A percentile compares a stretch with the other conserved stretches of the same genome.
Conservation (phyloP, 192 early-diverging fungal genomes). For the Radiomyces spectabilis region DNA sequence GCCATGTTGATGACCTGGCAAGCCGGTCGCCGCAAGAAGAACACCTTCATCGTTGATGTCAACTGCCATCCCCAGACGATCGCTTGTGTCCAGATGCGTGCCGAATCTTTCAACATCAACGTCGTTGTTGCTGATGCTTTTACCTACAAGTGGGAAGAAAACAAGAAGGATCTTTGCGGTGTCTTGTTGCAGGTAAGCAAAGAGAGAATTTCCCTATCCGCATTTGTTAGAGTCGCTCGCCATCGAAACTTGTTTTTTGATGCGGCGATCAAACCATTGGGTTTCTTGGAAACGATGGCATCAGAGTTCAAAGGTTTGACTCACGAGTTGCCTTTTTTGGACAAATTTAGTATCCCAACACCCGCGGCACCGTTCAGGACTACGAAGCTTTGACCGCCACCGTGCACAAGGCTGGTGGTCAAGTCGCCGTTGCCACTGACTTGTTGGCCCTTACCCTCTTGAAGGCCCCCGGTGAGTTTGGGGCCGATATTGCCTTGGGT, state of each 20-base stretch:
- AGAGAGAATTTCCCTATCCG: not conserved
- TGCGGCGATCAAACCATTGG: no score
- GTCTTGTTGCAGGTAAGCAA: constrained; percentile 81
- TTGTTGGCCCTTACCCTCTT: constrained; percentile 88
- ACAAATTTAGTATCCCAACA: constrained; percentile 95
- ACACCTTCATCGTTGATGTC: constrained; percentile 89
- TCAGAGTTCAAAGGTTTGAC: no score
- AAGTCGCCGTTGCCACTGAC: constrained; percentile 91
- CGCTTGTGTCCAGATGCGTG: constrained; percentile 83
- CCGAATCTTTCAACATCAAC: constrained; percentile 93
- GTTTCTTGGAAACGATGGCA: no score
- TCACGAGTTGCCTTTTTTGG: no score
- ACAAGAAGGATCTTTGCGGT: constrained; percentile 79
- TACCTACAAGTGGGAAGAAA: constrained; percentile 65
- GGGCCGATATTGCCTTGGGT: constrained; percentile 96
- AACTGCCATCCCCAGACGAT: constrained; percentile 96
- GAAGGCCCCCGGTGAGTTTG: constrained; percentile 91
- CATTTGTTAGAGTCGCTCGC: no score
- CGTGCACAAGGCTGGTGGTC: constrained; percentile 73
- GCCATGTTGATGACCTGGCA: constrained; percentile 89
- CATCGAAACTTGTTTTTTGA: no score
- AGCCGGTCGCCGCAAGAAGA: constrained; percentile 67
- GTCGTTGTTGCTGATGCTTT: constrained; percentile 80
- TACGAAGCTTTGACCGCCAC: constrained; percentile 71
- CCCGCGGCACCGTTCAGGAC: constrained; percentile 79